Conservation (phyloP, 2,329 filamentous ascomycete species). For the Rhinocladiella similis region DNA sequence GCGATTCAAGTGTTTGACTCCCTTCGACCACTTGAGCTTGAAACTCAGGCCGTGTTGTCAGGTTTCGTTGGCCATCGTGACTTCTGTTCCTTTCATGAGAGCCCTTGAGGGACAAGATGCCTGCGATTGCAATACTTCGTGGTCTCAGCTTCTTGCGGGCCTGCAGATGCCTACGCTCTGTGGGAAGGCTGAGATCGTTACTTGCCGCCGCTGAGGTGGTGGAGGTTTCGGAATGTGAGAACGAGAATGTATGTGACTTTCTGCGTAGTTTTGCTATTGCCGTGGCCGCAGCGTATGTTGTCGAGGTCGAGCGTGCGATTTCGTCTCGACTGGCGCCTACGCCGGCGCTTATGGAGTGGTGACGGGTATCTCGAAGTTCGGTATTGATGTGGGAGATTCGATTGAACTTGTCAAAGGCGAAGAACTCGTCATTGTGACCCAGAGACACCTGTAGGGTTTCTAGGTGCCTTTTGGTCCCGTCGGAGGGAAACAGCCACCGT, state of each 20-base stretch:
- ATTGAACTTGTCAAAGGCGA: conserved; percentile 40
- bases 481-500: conserved; percentile 37
- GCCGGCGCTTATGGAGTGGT: neutral
- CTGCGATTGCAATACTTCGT: conserved; percentile 12
- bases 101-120: neutral
- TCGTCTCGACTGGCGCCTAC: too few species aligned
- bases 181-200: neutral
- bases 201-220: neutral
- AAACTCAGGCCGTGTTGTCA: neutral
- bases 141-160: conserved; percentile 6
- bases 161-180: neutral
- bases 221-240: too few species aligned
- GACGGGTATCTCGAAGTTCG: conserved; percentile 1
- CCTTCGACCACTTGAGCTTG: neutral
- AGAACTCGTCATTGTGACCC: conserved; percentile 41
- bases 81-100: conserved; percentile 2
- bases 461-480: conserved; percentile 35
- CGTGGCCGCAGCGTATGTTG: too few species aligned
- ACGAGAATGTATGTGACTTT: conserved; percentile 18
- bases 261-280: neutral
- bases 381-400: conserved; percentile 36
- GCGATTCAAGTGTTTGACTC: neutral
- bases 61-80: neutral
- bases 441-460: conserved; percentile 40
- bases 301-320: too few species aligned